Conservation (phyloP, 345 rosid species). For the Rhodamnia argentea region DNA sequence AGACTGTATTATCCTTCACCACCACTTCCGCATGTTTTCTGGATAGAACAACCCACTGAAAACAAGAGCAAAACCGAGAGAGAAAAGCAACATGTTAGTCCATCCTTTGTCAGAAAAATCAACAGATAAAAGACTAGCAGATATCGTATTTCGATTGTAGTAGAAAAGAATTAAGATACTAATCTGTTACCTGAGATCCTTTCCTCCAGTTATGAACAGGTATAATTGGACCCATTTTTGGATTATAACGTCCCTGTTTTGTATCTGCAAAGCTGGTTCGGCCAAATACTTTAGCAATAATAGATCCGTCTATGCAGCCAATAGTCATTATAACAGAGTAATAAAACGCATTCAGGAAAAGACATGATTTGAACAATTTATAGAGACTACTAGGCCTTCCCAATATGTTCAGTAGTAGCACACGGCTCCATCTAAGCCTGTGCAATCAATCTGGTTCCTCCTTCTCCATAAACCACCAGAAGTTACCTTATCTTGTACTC, state of each 20-base stretch:
- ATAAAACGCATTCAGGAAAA: background rate
- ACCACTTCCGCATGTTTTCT: slow-evolving; percentile 84
- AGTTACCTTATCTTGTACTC: background rate
- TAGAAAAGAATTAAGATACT: background rate
- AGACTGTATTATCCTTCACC: slow-evolving; percentile 69
- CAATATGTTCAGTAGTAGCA: background rate
- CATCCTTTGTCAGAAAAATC: background rate
- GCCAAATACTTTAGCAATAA: background rate
- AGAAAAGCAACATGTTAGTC: background rate
- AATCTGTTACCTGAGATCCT: slow-evolving; percentile 75
- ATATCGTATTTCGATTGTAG: background rate
- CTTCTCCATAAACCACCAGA: background rate
- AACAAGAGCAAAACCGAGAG: slow-evolving; percentile 1
- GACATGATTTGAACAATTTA: background rate
- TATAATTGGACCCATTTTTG: slow-evolving; percentile 70
- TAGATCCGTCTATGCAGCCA: background rate
- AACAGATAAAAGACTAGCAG: background rate
- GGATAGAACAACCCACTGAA: slow-evolving; percentile 84
- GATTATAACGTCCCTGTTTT: slow-evolving; percentile 95
- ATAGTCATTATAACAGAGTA: background rate
- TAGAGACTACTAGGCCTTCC: background rate
- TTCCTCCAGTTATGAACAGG: slow-evolving; percentile 93
- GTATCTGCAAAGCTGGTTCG: slow-evolving; percentile 85
- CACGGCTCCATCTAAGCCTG: background rate
- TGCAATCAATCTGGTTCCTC: background rate